Conservation (phyloP, 2,329 filamentous ascomycete species). For the Alternaria sp. region DNA sequence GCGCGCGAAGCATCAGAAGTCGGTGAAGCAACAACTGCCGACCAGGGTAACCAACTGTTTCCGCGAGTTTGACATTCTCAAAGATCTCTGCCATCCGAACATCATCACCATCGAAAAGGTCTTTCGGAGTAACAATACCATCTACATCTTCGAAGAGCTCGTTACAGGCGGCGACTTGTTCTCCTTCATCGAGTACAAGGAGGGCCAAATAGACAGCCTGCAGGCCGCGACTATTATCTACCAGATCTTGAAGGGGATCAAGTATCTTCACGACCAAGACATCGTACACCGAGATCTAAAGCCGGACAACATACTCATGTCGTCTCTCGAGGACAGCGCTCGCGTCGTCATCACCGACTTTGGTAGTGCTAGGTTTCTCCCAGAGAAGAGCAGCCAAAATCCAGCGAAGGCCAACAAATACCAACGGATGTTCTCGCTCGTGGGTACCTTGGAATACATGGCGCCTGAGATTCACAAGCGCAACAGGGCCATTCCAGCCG, state of each 20-base stretch:
- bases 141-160: slow-evolving; percentile 68
- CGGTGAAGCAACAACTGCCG: slow-evolving; percentile 28
- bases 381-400: slow-evolving; percentile 12
- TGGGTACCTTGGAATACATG: slow-evolving; percentile 63
- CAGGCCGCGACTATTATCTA: slow-evolving; percentile 61
- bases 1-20: not conserved
- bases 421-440: slow-evolving; percentile 59
- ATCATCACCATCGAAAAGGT: slow-evolving; percentile 65
- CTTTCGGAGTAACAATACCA: slow-evolving; percentile 58
- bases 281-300: slow-evolving; percentile 69
- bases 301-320: slow-evolving; percentile 68
- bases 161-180: slow-evolving; percentile 66
- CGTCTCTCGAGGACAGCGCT: slow-evolving; percentile 56
- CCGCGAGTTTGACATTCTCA: slow-evolving; percentile 57
- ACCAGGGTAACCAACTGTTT: slow-evolving; percentile 35
- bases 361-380: slow-evolving; percentile 59
- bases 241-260: slow-evolving; percentile 64
- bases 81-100: slow-evolving; percentile 64
- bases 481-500: slow-evolving; percentile 32
- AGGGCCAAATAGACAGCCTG: slow-evolving; percentile 54
- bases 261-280: slow-evolving; percentile 62
- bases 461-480: slow-evolving; percentile 57
- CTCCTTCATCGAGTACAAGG: slow-evolving; percentile 62
- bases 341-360: slow-evolving; percentile 68
- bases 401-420: slow-evolving; percentile 4